These are phyloP conservation scores for Metahyphopichia silvanorum DNA, from an alignment of 805 yeast species.

Conservation along the genomic window DNA sequence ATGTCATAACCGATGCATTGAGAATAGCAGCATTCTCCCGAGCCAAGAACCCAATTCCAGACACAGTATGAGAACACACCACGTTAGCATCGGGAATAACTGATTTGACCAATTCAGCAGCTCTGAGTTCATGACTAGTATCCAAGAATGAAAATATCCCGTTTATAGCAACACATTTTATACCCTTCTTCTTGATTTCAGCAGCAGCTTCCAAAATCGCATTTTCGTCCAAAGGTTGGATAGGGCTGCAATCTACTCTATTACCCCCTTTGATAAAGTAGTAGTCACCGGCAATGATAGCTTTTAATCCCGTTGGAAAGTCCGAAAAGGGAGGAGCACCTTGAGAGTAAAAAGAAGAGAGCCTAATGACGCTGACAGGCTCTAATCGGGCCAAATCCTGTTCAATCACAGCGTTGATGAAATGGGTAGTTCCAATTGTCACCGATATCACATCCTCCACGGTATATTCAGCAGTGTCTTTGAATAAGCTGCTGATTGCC, in stretches of 20 bases:
- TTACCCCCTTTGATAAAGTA: conserved; percentile 40
- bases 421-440: conserved; percentile 53
- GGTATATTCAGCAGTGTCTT: conserved; percentile 11
- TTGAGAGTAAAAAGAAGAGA: conserved; percentile 42
- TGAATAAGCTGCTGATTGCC: conserved; percentile 33
- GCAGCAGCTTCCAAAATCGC: conserved; percentile 24
- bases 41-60: conserved; percentile 44
- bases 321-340: conserved; percentile 41
- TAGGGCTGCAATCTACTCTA: conserved; percentile 40
- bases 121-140: conserved; percentile 34
- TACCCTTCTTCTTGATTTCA: conserved; percentile 26
- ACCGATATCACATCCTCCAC: conserved; percentile 36
- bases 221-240: conserved; percentile 26
- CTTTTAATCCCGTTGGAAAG: conserved; percentile 37
- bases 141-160: conserved; percentile 42
- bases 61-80: conserved; percentile 37
- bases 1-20: conserved; percentile 42
- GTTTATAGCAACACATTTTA: conserved; percentile 36
- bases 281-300: conserved; percentile 31
- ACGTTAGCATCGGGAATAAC: conserved; percentile 18
- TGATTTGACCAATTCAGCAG: conserved; percentile 25
- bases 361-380: conserved; percentile 43
- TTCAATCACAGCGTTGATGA: conserved; percentile 49
- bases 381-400: conserved; percentile 40
- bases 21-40: conserved; percentile 48